Base-by-base conservation (phyloP, 2,329 filamentous ascomycete genomes). In the Aureobasidium sp. region DNA sequence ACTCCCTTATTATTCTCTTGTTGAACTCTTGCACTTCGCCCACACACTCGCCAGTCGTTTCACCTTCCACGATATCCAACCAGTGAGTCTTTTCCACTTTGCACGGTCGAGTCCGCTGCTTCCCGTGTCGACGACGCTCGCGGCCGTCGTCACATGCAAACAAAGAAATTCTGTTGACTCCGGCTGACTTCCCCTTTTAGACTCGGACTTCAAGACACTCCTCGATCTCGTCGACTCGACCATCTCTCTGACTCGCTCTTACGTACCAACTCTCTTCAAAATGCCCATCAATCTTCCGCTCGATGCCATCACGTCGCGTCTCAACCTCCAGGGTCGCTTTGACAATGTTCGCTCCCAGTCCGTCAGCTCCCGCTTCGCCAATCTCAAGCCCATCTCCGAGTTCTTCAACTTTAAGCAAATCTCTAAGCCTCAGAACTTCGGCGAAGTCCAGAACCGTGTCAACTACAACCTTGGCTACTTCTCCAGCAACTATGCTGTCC, bases 391-490 rank as follows among this genome's bases (percentile, higher is more conserved):
- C 65, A 77, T 97, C 69, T 87, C 87, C 74, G 94, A 99, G 78
- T 99, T 99, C 79, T 83, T 97, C 76, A 92, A 97, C 77, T 77
- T 97, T 79, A 97, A 97, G 85, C 91, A 92, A 69, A 71, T 99
- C 62, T 96, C 91, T 68, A 99, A 97, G 81, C 94, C 94, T 32
- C 85, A 84, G 73, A 95, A 95, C 80, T 97, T 97, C 71, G 81
- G 80, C 67, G 92, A 97, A 76, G 86, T 91, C 67, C 93, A 97
- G 78, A 92, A 88, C 69, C 87, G 93, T 67, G 87, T 96, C 79
- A 96, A 95, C 82, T 97, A 97, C 87, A 99, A 99, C 78, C 80
- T 99, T 67, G 86, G 89, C 75, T 89, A 97, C 81, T 99, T 96
- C 82, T 95, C 92, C 66, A 97, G 91, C 87, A 99, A 99, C 82